Percentiles rank a stretch among this genome's conserved stretches.
Conservation (phyloP, 257 asterid genomes). For the Vinca minor region DNA sequence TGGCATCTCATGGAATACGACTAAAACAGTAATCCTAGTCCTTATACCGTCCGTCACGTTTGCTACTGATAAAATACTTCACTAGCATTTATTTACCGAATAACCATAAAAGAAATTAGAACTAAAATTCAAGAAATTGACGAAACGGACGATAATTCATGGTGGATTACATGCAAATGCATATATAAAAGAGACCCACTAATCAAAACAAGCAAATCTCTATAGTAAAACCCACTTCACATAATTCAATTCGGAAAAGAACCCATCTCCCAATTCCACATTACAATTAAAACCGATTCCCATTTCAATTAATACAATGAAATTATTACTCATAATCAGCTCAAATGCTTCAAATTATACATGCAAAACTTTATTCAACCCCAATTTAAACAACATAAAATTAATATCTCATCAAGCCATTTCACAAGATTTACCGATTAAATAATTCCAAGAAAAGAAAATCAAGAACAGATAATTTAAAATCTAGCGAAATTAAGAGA, state of each 20-base stretch:
- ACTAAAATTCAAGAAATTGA: background rate
- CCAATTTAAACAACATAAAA: background rate
- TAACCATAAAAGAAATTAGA: background rate
- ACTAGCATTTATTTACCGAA: background rate
- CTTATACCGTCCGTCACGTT: too few relatives aligned
- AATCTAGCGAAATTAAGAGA: background rate
- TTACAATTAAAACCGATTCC: background rate
- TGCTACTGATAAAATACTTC: background rate
- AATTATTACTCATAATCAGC: background rate
- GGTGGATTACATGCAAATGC: background rate
- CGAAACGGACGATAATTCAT: background rate
- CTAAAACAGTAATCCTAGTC: too few relatives aligned
- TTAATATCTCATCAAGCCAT: background rate
- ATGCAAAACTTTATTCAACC: background rate
- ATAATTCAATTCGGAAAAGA: background rate
- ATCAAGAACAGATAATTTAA: background rate
- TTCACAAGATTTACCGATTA: background rate
- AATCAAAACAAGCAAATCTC: background rate
- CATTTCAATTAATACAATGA: background rate
- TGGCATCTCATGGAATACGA: too few relatives aligned
- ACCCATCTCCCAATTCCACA: conserved; percentile 1
- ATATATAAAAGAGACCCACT: background rate
- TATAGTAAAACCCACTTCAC: background rate
- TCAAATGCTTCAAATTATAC: background rate
- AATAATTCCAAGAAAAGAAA: background rate